phyloP scores from a whole-genome alignment of 371 early-diverging fungal species.

The Mucor plumbeus region DNA sequence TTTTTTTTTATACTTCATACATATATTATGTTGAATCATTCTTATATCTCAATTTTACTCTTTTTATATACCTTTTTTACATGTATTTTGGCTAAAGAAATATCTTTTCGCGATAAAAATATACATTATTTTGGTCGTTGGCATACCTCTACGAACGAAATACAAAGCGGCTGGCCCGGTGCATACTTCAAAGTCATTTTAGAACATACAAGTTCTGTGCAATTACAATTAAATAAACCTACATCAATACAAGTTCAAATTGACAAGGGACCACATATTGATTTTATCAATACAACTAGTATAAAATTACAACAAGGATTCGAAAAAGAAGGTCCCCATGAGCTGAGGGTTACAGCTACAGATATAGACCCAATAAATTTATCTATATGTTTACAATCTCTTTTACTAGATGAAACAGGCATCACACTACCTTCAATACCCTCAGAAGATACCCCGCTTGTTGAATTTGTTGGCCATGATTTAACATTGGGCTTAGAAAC shows the following conservation, averaged over 20 bases:
- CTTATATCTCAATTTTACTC: not conserved
- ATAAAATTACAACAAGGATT: conserved; percentile 13
- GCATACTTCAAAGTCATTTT: conserved; percentile 45
- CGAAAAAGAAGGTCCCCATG: conserved; percentile 19
- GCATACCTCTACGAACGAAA: conserved; percentile 30
- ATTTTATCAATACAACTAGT: conserved; percentile 6
- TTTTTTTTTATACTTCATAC: not conserved
- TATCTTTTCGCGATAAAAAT: conserved; percentile 32
- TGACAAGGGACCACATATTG: conserved; percentile 19
- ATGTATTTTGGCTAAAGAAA: not conserved
- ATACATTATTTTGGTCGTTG: conserved; percentile 52
- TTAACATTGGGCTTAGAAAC: conserved; percentile 37
- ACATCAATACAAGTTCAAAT: conserved; percentile 33
- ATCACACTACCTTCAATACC: conserved; percentile 19
- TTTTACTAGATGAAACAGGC: conserved; percentile 27
- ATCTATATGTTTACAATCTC: conserved; percentile 26
- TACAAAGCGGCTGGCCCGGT: conserved; percentile 51
- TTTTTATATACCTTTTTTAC: not conserved
- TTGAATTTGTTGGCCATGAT: conserved; percentile 52
- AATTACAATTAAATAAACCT: conserved; percentile 30
- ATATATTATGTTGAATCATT: not conserved
- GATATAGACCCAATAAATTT: conserved; percentile 15
- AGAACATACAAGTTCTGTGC: conserved; percentile 22
- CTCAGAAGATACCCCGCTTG: conserved; percentile 15
- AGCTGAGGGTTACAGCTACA: conserved; percentile 18